Evolutionary conservation across 305 asterid species (phyloP), one percentile per base, ranked within the genome.

Genomic region (Lippia alba): DNA sequence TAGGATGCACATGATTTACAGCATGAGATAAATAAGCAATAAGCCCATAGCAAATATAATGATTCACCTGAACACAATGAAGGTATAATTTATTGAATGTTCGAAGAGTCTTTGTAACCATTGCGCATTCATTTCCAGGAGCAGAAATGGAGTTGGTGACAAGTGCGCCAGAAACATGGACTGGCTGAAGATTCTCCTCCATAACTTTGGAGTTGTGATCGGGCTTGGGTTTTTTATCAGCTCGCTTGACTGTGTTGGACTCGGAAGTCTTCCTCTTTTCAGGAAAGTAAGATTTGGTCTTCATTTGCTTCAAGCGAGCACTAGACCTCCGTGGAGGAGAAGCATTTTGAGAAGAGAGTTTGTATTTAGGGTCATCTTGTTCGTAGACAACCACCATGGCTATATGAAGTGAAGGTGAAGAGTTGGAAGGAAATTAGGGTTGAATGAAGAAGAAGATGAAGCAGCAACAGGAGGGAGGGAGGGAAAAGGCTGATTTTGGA

Each of bases 11-110:
- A 20, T 7, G 2, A 33, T 54, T 8, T 24, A 58, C 40, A 4
- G 14, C 12, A 14, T 54, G 53, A 18, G 41, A 14, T 2, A 20
- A 14, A 65, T 30, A 34, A 16, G 5, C 49, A 33, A 17, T 34
- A 34, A 4, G 10, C 34, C 8, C 41, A 36, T n/a, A 36, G 6
- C 6, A 36, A 36, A 56, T 15, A 65, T 36, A 17, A 9, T 4
- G n/a, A 56, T 12, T 62, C 48, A 76, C 89, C 89, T 85, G 84
- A 44, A 83, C 36, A 39, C 79, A 81, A 48, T 85, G 82, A 4
- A 85, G 85, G 58, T 85, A 85, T 30, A 66, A 55, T 8, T 83
- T 83, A 56, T 85, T 85, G 46, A 80, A 85, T 4, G 53, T 53
- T 2, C 90, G 76, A 0, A 85, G 60, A 0, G 90, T 83, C n/a